A percentile compares a stretch with the other conserved stretches of the same genome.
Conservation (phyloP, 176 grass and related monocot genomes). For the Alopecurus myosuroides region DNA sequence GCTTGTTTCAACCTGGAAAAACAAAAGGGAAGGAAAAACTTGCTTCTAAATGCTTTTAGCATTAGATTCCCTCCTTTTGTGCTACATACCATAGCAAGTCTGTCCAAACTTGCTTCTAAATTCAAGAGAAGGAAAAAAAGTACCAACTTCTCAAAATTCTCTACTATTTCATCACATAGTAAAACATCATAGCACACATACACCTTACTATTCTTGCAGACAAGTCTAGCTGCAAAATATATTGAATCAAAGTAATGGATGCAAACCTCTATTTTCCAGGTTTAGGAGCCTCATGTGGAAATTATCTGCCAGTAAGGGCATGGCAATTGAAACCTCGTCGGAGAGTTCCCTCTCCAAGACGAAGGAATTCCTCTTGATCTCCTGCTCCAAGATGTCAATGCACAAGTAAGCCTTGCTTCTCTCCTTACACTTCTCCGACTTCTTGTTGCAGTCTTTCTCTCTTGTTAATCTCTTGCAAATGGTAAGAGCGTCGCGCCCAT, state of each 20-base stretch:
- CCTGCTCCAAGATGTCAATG: constrained; percentile 62
- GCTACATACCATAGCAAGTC: not conserved
- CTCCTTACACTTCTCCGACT: constrained; percentile 32
- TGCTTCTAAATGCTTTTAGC: not conserved
- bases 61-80: constrained; percentile 3
- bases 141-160: not conserved
- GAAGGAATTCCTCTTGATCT: constrained; percentile 41
- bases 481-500: constrained; percentile 49
- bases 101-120: not conserved
- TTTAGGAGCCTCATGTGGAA: constrained; percentile 64
- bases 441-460: constrained; percentile 48
- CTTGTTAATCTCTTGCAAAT: constrained; percentile 73
- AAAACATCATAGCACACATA: not conserved
- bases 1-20: constrained; percentile 1
- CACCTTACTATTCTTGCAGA: not conserved
- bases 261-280: constrained; percentile 78
- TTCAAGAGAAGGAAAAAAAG: not conserved
- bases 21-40: not conserved
- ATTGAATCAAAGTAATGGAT: not conserved
- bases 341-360: constrained; percentile 3
- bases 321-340: constrained; percentile 42
- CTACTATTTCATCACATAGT: not conserved
- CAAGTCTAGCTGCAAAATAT: not conserved
- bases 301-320: constrained; percentile 49
- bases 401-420: constrained; percentile 66